Conservation (phyloP, 805 yeast genomes). For the Debaryomyces prosopidis region DNA sequence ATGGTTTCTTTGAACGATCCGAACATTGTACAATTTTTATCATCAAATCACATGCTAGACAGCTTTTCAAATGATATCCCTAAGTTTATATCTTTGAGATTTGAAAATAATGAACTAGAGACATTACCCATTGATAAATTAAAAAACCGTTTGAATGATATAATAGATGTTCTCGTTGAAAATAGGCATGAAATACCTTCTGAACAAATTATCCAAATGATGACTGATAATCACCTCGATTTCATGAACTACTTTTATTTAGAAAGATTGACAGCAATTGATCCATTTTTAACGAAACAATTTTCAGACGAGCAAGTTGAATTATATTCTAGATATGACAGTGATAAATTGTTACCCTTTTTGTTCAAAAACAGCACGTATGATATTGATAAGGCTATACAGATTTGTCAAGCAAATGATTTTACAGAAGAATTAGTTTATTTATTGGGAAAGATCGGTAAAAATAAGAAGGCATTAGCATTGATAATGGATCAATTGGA, state of each 20-base stretch:
- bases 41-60: constrained; percentile 61
- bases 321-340: constrained; percentile 64
- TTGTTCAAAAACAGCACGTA: constrained; percentile 61
- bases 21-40: constrained; percentile 55
- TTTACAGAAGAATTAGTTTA: constrained; percentile 75
- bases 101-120: constrained; percentile 35
- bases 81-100: constrained; percentile 45
- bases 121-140: constrained; percentile 43
- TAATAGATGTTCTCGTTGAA: constrained; percentile 57
- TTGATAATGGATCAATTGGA: constrained; percentile 74
- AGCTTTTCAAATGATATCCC: constrained; percentile 52
- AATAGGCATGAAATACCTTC: constrained; percentile 69
- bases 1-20: constrained; percentile 57
- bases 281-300: constrained; percentile 52
- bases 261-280: constrained; percentile 54
- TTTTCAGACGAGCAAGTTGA: constrained; percentile 69
- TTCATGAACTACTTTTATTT: constrained; percentile 65
- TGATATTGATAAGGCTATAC: constrained; percentile 69
- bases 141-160: constrained; percentile 37
- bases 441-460: constrained; percentile 80
- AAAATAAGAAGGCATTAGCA: constrained; percentile 69
- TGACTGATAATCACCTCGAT: constrained; percentile 44
- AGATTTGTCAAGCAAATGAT: constrained; percentile 54
- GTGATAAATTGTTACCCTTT: constrained; percentile 56
- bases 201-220: constrained; percentile 44